Base-by-base conservation (phyloP, 2,329 filamentous ascomycete genomes). In the Clarireedia homoeocarpa region DNA sequence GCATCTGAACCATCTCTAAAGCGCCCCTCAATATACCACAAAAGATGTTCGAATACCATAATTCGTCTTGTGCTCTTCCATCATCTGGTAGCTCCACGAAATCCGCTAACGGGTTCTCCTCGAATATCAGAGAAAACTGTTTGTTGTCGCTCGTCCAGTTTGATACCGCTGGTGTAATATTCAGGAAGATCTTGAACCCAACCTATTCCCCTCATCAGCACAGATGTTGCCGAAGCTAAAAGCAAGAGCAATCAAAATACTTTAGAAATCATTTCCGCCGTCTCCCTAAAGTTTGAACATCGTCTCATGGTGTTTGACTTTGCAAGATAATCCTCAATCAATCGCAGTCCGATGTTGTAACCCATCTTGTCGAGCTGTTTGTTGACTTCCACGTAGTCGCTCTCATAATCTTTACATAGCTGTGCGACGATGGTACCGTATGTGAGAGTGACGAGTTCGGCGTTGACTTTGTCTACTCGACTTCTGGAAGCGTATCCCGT, bases 1-100 rank as follows among this genome's bases (percentile, higher is more conserved):
- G 94, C 90, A 97, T 96, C 80, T 97, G 92, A 68, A 97, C 92
- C 94, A 99, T 99, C 72, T 99, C 94, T 58, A 99, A 73, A 1
- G 92, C 86, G 14, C 94, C 94, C 64, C 94, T 80, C 59, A 99
- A 75, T 45, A 99, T 89, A 45, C 94, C 94, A 66, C 94, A 96
- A 45, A 97, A 80, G 56, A 99, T 95, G 72, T 97, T 99, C 5
- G 91, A 96, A 72, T 95, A 99, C 94, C 94, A 99, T 40, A 99
- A 77, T 74, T 97, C 92, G 67, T 96, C 91, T 72, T 99, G 94
- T 3, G 94, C 90, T 61, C 91, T 82, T 51, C 91, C 94, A 72
- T 99, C 94, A 69, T 99, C 94, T 0, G 94, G 94, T 45, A 99
- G 76, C 73, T 99, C 94, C 49, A 99, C 94, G 73, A 97, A 99